Conservation (phyloP, 441 rosid genomes). For the Syzygium malaccense region DNA sequence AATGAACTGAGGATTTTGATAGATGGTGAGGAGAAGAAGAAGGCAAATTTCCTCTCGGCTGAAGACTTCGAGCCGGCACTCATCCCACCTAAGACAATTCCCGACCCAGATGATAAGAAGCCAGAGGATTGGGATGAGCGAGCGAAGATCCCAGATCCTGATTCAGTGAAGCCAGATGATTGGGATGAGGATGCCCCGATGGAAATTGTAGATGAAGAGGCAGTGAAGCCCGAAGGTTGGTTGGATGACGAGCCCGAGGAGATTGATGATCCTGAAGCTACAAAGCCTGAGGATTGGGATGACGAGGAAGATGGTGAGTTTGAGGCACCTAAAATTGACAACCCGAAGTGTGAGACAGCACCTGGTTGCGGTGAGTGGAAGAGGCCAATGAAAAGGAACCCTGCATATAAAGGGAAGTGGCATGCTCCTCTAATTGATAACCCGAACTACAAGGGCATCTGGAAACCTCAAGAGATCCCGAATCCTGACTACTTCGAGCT, state of each 20-base stretch:
- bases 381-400: slow-evolving; percentile 20
- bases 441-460: slow-evolving; percentile 23
- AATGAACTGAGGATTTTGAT: slow-evolving; percentile 9
- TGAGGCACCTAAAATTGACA: slow-evolving; percentile 21
- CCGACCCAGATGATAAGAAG: slow-evolving; percentile 20
- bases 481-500: slow-evolving; percentile 23
- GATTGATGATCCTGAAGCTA: slow-evolving; percentile 30
- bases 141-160: slow-evolving; percentile 13
- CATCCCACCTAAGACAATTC: slow-evolving; percentile 15
- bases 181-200: slow-evolving; percentile 26
- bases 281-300: slow-evolving; percentile 28
- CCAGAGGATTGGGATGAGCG: slow-evolving; percentile 30
- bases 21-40: slow-evolving; percentile 22
- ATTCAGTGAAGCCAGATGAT: slow-evolving; percentile 19
- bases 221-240: slow-evolving; percentile 31
- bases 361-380: slow-evolving; percentile 34
- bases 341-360: slow-evolving; percentile 15
- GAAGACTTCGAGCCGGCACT: slow-evolving; percentile 24
- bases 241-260: slow-evolving; percentile 24
- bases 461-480: slow-evolving; percentile 25
- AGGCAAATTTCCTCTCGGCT: slow-evolving; percentile 11
- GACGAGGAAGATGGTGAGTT: slow-evolving; percentile 32
- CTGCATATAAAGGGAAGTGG: slow-evolving; percentile 29
- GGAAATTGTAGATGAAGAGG: slow-evolving; percentile 19
- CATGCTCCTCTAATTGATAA: slow-evolving; percentile 20